Evolutionary conservation across 2,329 filamentous ascomycete genomes (phyloP), one percentile per base, ranked within the genome.

Genomic region (Cercospora sp.): DNA sequence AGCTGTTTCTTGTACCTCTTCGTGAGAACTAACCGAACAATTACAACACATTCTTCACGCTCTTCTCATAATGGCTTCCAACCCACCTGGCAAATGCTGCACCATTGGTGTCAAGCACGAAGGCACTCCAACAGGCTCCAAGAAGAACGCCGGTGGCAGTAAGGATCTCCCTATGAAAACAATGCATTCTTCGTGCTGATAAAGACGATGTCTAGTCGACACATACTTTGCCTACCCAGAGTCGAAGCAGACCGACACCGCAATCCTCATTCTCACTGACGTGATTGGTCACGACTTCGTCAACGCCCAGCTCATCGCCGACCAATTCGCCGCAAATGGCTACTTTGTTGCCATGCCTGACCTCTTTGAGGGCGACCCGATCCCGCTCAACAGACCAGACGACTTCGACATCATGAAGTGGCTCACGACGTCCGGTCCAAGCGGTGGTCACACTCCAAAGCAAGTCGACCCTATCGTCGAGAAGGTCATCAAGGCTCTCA

Each of bases 271-370:
- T 74, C 75, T 88, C 64, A 82, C 84, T 68, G 88, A 90, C 73
- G 82, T 88, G 70, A 84, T 88, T 69, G 88, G 88, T 71, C 82
- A 87, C 72, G 77, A 80, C 43, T 86, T 85, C 77, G 79, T 80
- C 78, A 85, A 85, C 73, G 76, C 78, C n/a, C 80, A 83, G 72
- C 81, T 85, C 70, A 86, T 93, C 74, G 91, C 91, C 68, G 91
- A 94, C 82, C 87, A 91, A 75, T 91, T 86, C 78, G 91, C 91
- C 66, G 86, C 87, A 71, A 90, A 90, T 77, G 91, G 90, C 73
- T 93, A 92, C 81, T 82, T 89, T 66, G 85, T 86, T 66, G 81
- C 92, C 51, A 84, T 93, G 69, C 86, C 90, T 30, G 91, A 94
- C 78, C 80, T 91, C 63, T 91, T 93, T 84, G 84, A 88, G 70